A percentile compares a stretch with the other conserved stretches of the same genome.
Conservation (phyloP, 2,329 filamentous ascomycete genomes). For the Biscogniauxia mediterranea region DNA sequence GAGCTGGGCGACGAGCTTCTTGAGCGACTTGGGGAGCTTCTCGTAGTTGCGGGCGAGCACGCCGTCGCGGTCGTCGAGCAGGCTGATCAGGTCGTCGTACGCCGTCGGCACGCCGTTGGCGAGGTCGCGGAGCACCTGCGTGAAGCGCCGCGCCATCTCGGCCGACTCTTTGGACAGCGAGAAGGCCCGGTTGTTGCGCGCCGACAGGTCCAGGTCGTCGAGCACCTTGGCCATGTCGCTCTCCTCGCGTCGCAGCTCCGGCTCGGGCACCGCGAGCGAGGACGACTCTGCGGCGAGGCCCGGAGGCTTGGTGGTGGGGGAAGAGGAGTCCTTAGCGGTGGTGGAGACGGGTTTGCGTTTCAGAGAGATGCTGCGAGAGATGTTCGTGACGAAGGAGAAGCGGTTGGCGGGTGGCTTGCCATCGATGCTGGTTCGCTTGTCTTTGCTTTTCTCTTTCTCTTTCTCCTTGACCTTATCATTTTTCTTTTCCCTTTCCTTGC, state of each 20-base stretch:
- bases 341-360: conserved; percentile 23
- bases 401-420: conserved; percentile 30
- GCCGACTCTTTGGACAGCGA: conserved; percentile 81
- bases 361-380: conserved; percentile 30
- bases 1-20: conserved; percentile 82
- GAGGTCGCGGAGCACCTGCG: conserved; percentile 85
- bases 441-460: conserved; percentile 10
- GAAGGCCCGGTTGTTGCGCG: conserved; percentile 82
- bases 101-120: conserved; percentile 91
- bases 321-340: conserved; percentile 37
- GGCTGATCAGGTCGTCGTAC: conserved; percentile 75
- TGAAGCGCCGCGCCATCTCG: conserved; percentile 80
- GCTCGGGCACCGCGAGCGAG: conserved; percentile 29
- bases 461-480: conserved; percentile 33
- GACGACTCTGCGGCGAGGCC: conserved; percentile 36
- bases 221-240: conserved; percentile 77
- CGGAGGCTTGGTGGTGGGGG: conserved; percentile 31
- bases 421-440: no score
- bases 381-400: conserved; percentile 39
- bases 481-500: conserved; percentile 27
- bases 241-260: conserved; percentile 51
- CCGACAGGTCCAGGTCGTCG: conserved; percentile 77
- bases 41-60: conserved; percentile 60
- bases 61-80: conserved; percentile 61
- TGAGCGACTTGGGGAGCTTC: conserved; percentile 72